A percentile compares a stretch with the other conserved stretches of the same genome.
phyloP scores from a whole-genome alignment of 257 asterid genomes.

The Buddleja alternifolia region DNA sequence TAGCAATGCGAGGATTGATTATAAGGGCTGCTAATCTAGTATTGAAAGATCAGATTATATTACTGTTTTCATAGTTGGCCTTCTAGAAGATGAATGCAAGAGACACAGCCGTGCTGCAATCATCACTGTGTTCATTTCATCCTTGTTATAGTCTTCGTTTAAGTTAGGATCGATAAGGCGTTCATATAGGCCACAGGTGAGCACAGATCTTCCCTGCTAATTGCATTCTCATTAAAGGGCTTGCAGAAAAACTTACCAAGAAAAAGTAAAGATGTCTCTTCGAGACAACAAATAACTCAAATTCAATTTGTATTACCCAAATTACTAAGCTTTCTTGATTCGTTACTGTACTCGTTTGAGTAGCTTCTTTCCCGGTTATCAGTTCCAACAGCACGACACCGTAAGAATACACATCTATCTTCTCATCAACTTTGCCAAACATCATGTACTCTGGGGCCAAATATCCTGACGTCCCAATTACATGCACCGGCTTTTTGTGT shows the following conservation, averaged over 20 bases:
- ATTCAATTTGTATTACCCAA: slow-evolving; percentile 49
- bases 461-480: slow-evolving; percentile 65
- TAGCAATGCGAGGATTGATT: too few species aligned
- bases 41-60: slow-evolving; percentile 24
- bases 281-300: background rate
- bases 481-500: slow-evolving; percentile 47
- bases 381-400: slow-evolving; percentile 84
- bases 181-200: slow-evolving; percentile 57
- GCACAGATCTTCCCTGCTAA: slow-evolving; percentile 75
- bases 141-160: slow-evolving; percentile 50
- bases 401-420: slow-evolving; percentile 79
- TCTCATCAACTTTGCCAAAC: slow-evolving; percentile 89
- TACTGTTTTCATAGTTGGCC: slow-evolving; percentile 82
- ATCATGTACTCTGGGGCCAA: slow-evolving; percentile 85
- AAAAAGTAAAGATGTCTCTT: background rate
- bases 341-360: slow-evolving; percentile 39
- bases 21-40: background rate
- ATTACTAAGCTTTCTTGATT: slow-evolving; percentile 69
- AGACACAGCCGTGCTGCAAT: slow-evolving; percentile 71
- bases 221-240: background rate
- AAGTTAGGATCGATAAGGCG: slow-evolving; percentile 71
- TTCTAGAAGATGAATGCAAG: slow-evolving; percentile 78
- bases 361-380: slow-evolving; percentile 80
- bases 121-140: slow-evolving; percentile 68
- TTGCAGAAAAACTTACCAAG: background rate